phyloP scores from a whole-genome alignment of 169 alveolate species.

The Plasmodium gallinaceum region DNA sequence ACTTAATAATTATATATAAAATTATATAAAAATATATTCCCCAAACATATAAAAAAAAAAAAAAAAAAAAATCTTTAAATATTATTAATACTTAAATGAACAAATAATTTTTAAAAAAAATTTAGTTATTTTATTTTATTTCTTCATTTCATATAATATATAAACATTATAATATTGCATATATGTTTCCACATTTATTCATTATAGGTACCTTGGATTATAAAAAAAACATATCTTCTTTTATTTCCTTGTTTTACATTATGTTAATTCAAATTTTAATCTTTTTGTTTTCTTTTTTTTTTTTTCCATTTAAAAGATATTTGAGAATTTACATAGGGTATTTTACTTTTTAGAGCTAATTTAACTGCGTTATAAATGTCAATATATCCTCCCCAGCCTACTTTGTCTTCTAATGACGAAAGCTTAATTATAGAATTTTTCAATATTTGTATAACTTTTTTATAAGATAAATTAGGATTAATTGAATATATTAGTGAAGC shows the following conservation, averaged over 20 bases:
- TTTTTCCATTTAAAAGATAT: slow-evolving; percentile 24
- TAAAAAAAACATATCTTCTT: not conserved
- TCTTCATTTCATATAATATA: too few relatives aligned
- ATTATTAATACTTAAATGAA: too few relatives aligned
- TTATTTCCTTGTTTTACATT: not conserved
- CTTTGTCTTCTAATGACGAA: slow-evolving; percentile 7
- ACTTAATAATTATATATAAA: too few relatives aligned
- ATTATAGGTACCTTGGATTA: not conserved
- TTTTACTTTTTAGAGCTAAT: slow-evolving; percentile 19
- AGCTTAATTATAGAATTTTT: slow-evolving; percentile 19
- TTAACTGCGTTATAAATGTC: slow-evolving; percentile 32
- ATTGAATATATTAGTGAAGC: slow-evolving; percentile 57
- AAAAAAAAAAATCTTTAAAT: too few relatives aligned
- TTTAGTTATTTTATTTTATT: too few relatives aligned
- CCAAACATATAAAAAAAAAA: too few relatives aligned
- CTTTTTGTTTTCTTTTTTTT: not conserved
- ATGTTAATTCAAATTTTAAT: not conserved
- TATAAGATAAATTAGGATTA: slow-evolving; percentile 43
- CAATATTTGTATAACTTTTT: slow-evolving; percentile 22
- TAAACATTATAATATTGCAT: too few relatives aligned
- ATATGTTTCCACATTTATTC: too few relatives aligned
- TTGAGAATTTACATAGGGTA: slow-evolving; percentile 21
- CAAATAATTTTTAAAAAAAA: too few relatives aligned
- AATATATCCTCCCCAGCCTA: slow-evolving; percentile 64
- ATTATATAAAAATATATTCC: too few relatives aligned